Evolutionary conservation across 768 basidiomycete species (phyloP).

Genomic region (Rhodosporidiobolus odoratus): DNA sequence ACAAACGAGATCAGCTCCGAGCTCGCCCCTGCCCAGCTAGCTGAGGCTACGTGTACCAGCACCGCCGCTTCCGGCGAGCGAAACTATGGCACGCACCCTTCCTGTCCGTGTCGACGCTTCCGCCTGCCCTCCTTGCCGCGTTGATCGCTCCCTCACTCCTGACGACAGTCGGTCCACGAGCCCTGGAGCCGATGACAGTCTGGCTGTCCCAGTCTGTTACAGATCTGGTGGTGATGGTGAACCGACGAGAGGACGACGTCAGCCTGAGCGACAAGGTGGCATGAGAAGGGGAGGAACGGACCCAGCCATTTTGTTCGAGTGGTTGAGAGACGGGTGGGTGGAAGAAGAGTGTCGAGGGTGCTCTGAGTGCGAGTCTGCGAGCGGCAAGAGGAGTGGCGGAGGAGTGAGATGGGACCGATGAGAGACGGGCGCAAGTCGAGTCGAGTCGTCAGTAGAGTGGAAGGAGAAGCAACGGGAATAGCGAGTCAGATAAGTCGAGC

Average conservation of each 20-base stretch:
- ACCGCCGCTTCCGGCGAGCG: background rate
- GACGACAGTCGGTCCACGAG: conserved; percentile 24
- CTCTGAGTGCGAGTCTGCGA: background rate
- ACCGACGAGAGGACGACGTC: background rate
- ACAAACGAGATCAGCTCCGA: background rate
- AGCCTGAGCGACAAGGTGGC: background rate
- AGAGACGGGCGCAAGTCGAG: too few species aligned
- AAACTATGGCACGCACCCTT: conserved; percentile 16
- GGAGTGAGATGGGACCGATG: background rate
- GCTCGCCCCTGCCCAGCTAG: background rate
- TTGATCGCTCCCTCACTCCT: conserved; percentile 17
- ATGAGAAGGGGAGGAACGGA: background rate
- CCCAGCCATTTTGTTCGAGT: background rate
- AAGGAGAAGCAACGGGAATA: too few species aligned
- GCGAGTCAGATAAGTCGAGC: too few species aligned
- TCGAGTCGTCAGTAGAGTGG: too few species aligned
- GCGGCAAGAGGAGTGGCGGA: background rate
- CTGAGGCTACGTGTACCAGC: too few species aligned
- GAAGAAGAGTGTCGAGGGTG: background rate
- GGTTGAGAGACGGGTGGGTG: background rate
- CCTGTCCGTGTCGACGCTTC: conserved; percentile 27
- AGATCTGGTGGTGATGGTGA: background rate
- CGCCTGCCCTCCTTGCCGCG: conserved; percentile 29
- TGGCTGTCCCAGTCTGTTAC: conserved; percentile 38
- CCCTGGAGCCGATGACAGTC: conserved; percentile 34